Evolutionary conservation across 257 asterid genomes (phyloP).

Genomic region (Nicotiana benthamiana): DNA sequence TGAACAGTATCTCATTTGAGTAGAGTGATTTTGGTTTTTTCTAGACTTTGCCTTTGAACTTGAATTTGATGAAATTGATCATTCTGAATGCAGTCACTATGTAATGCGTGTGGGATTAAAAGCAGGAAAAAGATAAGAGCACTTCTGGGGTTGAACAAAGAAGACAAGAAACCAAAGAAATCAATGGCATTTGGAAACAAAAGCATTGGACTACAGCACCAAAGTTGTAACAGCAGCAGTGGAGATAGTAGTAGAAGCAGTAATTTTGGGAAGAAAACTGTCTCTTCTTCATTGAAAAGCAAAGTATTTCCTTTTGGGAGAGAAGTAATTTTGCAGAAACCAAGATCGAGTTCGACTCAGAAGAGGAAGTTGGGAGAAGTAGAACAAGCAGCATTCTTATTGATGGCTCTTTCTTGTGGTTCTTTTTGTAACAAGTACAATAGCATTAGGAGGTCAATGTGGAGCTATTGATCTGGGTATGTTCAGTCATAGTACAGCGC

Average conservation of each 20-base stretch:
- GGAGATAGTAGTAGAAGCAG: constrained; percentile 45
- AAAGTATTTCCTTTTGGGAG: constrained; percentile 48
- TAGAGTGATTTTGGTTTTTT: not conserved
- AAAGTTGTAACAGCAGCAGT: constrained; percentile 21
- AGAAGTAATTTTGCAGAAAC: constrained; percentile 66
- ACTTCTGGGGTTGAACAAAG: constrained; percentile 57
- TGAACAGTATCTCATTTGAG: not conserved
- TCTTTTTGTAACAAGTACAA: constrained; percentile 25
- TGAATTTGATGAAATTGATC: not conserved
- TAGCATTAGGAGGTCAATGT: no score
- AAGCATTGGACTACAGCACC: not conserved
- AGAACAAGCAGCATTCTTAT: constrained; percentile 82
- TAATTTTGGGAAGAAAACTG: constrained; percentile 22
- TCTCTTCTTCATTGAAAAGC: constrained; percentile 36
- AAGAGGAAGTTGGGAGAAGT: constrained; percentile 76
- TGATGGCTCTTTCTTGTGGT: constrained; percentile 93
- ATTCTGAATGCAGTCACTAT: constrained; percentile 61
- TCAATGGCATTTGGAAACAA: constrained; percentile 1
- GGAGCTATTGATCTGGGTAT: no score
- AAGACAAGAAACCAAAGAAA: constrained; percentile 64
- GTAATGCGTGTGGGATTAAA: constrained; percentile 97
- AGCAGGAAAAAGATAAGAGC: constrained; percentile 93
- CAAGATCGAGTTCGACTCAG: constrained; percentile 57
- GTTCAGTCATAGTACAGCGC: no score
- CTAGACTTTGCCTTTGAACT: not conserved